A percentile compares a stretch with the other conserved stretches of the same genome.
Evolutionary conservation across 2,329 filamentous ascomycete species (phyloP).

Genomic region (Pseudogymnoascus sp.): DNA sequence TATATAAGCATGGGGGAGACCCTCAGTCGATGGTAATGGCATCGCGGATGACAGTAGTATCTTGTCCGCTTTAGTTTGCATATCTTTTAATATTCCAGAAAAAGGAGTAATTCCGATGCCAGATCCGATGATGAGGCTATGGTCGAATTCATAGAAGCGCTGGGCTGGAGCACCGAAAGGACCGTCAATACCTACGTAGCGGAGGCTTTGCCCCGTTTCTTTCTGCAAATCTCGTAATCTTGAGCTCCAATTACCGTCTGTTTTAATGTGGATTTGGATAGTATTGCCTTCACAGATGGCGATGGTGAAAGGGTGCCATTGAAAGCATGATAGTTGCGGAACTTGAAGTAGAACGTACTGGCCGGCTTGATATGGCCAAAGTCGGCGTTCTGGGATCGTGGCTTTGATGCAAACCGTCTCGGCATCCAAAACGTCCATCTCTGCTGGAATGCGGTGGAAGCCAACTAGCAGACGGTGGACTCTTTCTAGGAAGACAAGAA

Average conservation of each 20-base stretch:
- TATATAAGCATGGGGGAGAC: too few relatives aligned
- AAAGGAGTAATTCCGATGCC: slow-evolving; percentile 54
- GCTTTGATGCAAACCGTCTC: slow-evolving; percentile 46
- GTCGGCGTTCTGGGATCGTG: slow-evolving; percentile 42
- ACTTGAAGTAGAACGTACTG: slow-evolving; percentile 46
- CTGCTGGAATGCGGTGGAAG: slow-evolving; percentile 42
- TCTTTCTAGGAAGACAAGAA: slow-evolving; percentile 44
- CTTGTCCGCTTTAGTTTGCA: slow-evolving; percentile 40
- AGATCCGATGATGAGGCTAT: slow-evolving; percentile 47
- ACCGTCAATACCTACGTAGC: slow-evolving; percentile 44
- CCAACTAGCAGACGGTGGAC: slow-evolving; percentile 38
- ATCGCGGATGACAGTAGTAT: slow-evolving; percentile 22
- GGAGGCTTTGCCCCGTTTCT: slow-evolving; percentile 31
- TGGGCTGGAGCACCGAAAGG: slow-evolving; percentile 52
- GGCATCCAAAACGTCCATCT: slow-evolving; percentile 41
- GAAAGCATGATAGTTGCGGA: slow-evolving; percentile 43
- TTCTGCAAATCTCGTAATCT: slow-evolving; percentile 38
- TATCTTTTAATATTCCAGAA: slow-evolving; percentile 47
- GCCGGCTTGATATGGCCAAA: slow-evolving; percentile 40
- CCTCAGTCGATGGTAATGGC: too few relatives aligned
- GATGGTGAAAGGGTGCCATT: slow-evolving; percentile 55
- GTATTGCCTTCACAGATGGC: slow-evolving; percentile 45
- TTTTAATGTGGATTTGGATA: slow-evolving; percentile 51
- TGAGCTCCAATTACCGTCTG: slow-evolving; percentile 49
- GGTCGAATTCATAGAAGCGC: slow-evolving; percentile 50